Evolutionary conservation across 2,329 filamentous ascomycete genomes (phyloP), one percentile per base, ranked within the genome.

Genomic region (Alternaria ventricosa): DNA sequence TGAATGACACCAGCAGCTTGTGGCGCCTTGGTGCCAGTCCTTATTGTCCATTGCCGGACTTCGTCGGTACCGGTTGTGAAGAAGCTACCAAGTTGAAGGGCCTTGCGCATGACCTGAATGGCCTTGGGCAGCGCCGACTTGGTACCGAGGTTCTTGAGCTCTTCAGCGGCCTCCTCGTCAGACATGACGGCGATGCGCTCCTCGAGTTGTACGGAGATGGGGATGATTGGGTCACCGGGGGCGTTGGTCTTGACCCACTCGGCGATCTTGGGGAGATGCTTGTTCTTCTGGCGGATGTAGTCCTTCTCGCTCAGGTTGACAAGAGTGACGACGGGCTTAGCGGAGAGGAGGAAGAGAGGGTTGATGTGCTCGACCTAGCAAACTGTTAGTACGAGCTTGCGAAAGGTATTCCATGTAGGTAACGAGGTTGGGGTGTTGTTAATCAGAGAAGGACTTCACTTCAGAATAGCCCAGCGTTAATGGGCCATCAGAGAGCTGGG

Each of bases 401-500:
- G 23, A 46, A 50, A 46, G 18, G n/a, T 41, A 18, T 53, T 20
- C 22, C 49, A 57, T 51, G 51, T 62, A 36, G 41, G 20, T 57
- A 57, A 41, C 53, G 28, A 33, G 33, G 59, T 66, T 59, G 45
- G 28, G 43, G 57, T 61, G 58, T 70, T 50, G 64, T 33, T 44
- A 12, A 83, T 93, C 92, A 93, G 92, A 89, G 81, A 84, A 83
- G 86, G 87, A 88, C 84, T 86, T 92, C 87, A 91, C 97, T 94
- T 96, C 95, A 97, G 80, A 89, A 88, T 87, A 86, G 87, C 91
- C 93, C 91, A 86, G 89, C 92, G 85, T 87, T 84, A 81, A 84
- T 87, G 89, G 92, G 91, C 88, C 87, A 90, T 98, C 95, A 91
- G 97, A 92, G 96, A 99, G 96, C 96, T 99, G 96, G 96, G 96